phyloP scores from a whole-genome alignment of 306 rosid genomes.

The Malus orientalis region DNA sequence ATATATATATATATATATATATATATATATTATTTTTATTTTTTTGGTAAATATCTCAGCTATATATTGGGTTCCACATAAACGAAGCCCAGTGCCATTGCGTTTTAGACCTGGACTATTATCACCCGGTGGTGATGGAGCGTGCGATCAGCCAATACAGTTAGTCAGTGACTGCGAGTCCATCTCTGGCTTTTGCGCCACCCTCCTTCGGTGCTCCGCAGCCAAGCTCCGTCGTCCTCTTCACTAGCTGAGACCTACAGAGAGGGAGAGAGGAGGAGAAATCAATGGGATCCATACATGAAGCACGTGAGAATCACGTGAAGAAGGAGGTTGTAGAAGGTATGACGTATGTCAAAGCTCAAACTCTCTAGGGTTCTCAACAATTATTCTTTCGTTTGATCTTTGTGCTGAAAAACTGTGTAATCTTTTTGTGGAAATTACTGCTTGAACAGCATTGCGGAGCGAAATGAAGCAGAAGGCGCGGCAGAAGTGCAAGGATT shows the following conservation, averaged over 20 bases:
- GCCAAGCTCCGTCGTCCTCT: not conserved
- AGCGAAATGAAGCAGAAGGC: constrained; percentile 97
- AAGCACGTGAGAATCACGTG: constrained; percentile 91
- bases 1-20: too few relatives aligned
- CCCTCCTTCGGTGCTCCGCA: not conserved
- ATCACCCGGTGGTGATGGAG: not conserved
- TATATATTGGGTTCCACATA: not conserved
- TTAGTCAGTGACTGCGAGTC: not conserved
- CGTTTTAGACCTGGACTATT: not conserved
- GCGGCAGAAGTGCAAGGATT: constrained; percentile 62
- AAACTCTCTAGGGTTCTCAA: not conserved
- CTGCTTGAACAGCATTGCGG: constrained; percentile 44
- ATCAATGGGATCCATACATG: constrained; percentile 66
- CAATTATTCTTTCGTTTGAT: not conserved
- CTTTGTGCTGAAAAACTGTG: not conserved
- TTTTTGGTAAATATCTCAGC: too few relatives aligned
- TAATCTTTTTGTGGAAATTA: not conserved
- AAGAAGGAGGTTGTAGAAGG: constrained; percentile 99
- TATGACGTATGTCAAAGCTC: constrained; percentile 3
- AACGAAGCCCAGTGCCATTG: not conserved
- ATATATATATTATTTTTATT: too few relatives aligned
- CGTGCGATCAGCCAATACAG: not conserved
- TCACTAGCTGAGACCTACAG: not conserved
- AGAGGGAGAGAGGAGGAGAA: not conserved
- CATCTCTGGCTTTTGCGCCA: not conserved